These are phyloP conservation scores for Nevesoporus exiguus DNA, from an alignment of 768 basidiomycete genomes.

Conservation along the genomic window DNA sequence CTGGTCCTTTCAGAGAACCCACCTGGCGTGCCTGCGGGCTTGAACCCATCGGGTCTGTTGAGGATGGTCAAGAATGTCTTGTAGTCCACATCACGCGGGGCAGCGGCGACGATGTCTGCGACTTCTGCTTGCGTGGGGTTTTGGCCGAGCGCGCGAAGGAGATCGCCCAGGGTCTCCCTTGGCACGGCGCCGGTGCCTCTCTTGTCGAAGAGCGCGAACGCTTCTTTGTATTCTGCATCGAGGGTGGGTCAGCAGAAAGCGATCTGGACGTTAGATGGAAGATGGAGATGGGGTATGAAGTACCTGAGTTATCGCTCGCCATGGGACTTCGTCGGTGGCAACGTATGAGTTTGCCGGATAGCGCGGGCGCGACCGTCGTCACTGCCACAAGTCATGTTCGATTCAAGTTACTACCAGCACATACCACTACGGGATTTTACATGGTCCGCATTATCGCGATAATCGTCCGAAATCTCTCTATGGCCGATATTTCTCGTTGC, in stretches of 20 bases:
- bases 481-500: no score
- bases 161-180: conserved; percentile 84
- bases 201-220: conserved; percentile 98
- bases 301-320: conserved; percentile 54
- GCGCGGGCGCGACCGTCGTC: background rate
- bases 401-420: no score
- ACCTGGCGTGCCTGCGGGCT: conserved; percentile 96
- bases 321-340: conserved; percentile 4
- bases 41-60: conserved; percentile 94
- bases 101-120: conserved; percentile 65
- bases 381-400: background rate
- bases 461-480: no score
- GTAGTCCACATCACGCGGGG: conserved; percentile 89
- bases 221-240: conserved; percentile 87
- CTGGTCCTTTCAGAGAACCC: conserved; percentile 18
- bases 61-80: conserved; percentile 87
- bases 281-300: no score
- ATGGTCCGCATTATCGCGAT: no score
- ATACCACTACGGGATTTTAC: no score
- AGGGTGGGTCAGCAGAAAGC: background rate
- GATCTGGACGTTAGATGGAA: background rate
- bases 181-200: conserved; percentile 89
- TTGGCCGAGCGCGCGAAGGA: conserved; percentile 91
- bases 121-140: conserved; percentile 99
- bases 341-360: background rate